Conservation (phyloP, 352 stramenopile species). For the Pythium monospermum region DNA sequence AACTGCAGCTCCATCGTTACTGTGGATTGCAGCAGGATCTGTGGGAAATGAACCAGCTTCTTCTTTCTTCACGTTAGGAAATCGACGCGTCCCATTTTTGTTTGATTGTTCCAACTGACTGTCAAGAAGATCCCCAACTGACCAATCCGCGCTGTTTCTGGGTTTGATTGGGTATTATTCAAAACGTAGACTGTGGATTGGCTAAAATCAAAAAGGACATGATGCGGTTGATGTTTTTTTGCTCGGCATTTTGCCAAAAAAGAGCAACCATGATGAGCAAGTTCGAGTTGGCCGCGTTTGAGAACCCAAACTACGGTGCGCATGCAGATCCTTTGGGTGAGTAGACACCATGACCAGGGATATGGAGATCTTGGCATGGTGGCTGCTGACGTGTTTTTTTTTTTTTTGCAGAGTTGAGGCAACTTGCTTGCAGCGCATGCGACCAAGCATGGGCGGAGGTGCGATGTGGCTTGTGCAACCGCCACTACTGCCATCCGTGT, state of each 20-base stretch:
- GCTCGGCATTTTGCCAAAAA: too few species aligned
- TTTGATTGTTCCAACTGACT: neutral
- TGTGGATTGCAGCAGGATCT: too few species aligned
- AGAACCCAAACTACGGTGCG: neutral
- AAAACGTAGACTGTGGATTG: neutral
- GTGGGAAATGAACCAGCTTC: neutral
- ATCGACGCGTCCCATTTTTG: too few species aligned
- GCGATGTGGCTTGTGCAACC: conserved; percentile 37
- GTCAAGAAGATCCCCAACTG: neutral
- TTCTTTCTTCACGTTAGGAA: neutral
- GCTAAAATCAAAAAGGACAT: too few species aligned
- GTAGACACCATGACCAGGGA: neutral
- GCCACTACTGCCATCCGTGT: conserved; percentile 42
- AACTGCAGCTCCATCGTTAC: conserved; percentile 18
- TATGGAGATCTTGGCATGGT: neutral
- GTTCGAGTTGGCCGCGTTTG: neutral
- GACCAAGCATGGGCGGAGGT: conserved; percentile 30
- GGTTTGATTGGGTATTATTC: neutral
- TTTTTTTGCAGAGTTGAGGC: conserved; percentile 35
- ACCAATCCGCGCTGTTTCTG: too few species aligned
- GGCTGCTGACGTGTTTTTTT: neutral
- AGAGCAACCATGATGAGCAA: too few species aligned
- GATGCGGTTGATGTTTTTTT: too few species aligned
- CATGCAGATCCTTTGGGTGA: conserved; percentile 17
- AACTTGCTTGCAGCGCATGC: conserved; percentile 38